These are phyloP conservation scores for Penicillium sp. DNA, from an alignment of 2,329 filamentous ascomycete genomes.

Conservation along the genomic window DNA sequence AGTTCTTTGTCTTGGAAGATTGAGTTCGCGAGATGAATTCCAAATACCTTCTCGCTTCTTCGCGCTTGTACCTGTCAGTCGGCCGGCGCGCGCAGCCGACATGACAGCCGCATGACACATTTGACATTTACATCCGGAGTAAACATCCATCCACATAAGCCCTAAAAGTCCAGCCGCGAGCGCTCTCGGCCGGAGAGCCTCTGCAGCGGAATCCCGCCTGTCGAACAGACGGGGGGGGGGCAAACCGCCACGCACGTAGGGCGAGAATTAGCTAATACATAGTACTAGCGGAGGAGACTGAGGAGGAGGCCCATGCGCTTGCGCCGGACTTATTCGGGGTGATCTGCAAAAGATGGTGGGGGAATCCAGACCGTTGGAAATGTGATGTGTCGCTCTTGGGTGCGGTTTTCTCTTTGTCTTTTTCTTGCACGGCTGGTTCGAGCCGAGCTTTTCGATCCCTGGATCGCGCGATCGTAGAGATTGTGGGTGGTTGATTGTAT, in stretches of 20 bases:
- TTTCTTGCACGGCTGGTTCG: background rate
- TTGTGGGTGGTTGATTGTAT: background rate
- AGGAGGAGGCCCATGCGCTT: background rate
- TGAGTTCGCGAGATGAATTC: background rate
- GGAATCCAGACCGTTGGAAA: conserved; percentile 5
- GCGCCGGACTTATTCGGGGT: background rate
- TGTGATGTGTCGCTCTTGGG: background rate
- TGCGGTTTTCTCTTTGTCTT: background rate
- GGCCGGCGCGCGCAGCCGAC: background rate
- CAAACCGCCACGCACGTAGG: too few species aligned
- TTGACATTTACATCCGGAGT: background rate
- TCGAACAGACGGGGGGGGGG: background rate
- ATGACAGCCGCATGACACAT: background rate
- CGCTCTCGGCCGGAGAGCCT: background rate
- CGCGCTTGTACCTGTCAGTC: background rate
- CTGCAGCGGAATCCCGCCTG: background rate
- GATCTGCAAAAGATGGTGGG: background rate
- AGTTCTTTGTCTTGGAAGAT: too few species aligned
- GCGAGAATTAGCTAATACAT: background rate
- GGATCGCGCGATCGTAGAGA: too few species aligned
- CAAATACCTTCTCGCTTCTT: background rate
- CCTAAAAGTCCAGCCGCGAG: too few species aligned
- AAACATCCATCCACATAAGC: too few species aligned
- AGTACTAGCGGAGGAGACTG: too few species aligned
- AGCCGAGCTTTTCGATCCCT: background rate